phyloP scores from a whole-genome alignment of 2,329 filamentous ascomycete genomes.

The Trichoderma sp. region DNA sequence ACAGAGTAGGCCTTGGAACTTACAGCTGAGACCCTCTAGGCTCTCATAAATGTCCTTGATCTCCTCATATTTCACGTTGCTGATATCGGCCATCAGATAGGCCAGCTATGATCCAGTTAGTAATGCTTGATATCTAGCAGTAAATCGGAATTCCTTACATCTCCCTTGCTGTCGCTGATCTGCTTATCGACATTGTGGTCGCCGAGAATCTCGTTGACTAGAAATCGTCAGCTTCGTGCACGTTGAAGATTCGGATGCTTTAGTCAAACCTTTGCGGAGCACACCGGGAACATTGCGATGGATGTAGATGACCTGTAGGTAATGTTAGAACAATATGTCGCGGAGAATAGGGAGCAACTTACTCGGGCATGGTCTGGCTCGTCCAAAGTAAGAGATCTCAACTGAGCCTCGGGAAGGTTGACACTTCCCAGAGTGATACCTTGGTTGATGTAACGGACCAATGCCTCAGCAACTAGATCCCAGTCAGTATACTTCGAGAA shows the following conservation, averaged over 20 bases:
- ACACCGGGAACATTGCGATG: constrained; percentile 97
- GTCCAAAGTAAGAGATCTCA: constrained; percentile 86
- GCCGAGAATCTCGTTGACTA: constrained; percentile 90
- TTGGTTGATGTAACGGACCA: constrained; percentile 94
- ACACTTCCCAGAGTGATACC: constrained; percentile 88
- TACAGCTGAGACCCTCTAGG: constrained; percentile 78
- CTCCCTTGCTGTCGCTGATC: constrained; percentile 91
- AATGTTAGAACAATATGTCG: constrained; percentile 22
- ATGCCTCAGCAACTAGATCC: constrained; percentile 68
- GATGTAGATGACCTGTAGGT: constrained; percentile 76
- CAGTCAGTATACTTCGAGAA: neutral
- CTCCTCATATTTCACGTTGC: constrained; percentile 73
- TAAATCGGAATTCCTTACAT: constrained; percentile 49
- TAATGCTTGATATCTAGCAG: neutral
- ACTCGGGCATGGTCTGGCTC: constrained; percentile 85
- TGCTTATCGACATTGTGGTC: constrained; percentile 99
- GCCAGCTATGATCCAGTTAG: constrained; percentile 56
- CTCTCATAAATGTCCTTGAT: constrained; percentile 84
- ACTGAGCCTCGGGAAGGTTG: constrained; percentile 91
- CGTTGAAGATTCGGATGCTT: constrained; percentile 13
- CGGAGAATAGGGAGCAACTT: constrained; percentile 22
- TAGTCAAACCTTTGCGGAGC: constrained; percentile 65
- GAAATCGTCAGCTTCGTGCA: neutral
- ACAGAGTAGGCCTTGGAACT: constrained; percentile 34
- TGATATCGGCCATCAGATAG: constrained; percentile 97